Base-by-base conservation (phyloP, 176 grass and related monocot genomes). In the Zizania latifolia region DNA sequence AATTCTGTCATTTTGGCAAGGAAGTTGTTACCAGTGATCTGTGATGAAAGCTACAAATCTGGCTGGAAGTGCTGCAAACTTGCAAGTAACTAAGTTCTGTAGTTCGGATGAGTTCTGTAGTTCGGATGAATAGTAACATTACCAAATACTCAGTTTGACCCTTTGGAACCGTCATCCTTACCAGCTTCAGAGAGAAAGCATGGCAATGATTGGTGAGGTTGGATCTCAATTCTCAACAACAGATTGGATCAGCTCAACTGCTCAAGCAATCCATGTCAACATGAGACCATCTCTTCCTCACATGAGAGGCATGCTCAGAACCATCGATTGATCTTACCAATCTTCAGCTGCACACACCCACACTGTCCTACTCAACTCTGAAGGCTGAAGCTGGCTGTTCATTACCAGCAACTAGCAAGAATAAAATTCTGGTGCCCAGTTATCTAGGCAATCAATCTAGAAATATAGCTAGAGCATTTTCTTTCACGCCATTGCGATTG, bases 161-260 rank as follows among this genome's bases (percentile, higher is more conserved):
- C n/a, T n/a, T 9, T 8, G 19, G 46, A 51, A 51, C 46, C 19
- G 6, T 21, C 16, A 58, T 55, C 7, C 56, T 46, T 60, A 46
- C 55, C n/a, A 27, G 17, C 27, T 69, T 24, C 11, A 1, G 70
- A 27, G 22, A 54, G 41, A 54, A 40, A 36, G 17, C 43, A 15
- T 72, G 15, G 6, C 33, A 23, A 55, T 51, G 21, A 39, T 62
- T 23, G 14, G 7, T 6, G 4, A 4, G 36, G 40, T 44, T 34
- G 36, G 26, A 5, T 31, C 26, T 32, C 67, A 27, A 13, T 24
- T 58, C 2, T 41, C 26, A 23, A 73, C 22, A 73, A 15, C 22
- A 58, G 35, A 48, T 74, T 58, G 33, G 10, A 48, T 76, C 30
- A 76, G 63, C 53, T 35, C 38, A 59, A 76, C 30, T 68, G 63